Evolutionary conservation across 2,329 filamentous ascomycete species (phyloP), one percentile per base, ranked within the genome.

Genomic region (Microcyclospora tardicrescens): DNA sequence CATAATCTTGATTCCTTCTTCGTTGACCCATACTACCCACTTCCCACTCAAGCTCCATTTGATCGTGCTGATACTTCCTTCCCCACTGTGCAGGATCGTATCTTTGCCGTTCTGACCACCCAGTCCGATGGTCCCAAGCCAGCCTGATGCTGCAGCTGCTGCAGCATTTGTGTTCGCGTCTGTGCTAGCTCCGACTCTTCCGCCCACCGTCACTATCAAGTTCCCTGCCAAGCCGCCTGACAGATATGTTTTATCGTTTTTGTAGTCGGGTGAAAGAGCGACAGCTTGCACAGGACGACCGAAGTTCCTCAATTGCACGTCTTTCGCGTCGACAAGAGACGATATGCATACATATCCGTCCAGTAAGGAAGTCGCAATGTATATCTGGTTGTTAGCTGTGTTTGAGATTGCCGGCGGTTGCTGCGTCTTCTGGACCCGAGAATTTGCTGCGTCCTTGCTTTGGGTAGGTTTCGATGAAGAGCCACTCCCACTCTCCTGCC

Each of bases 1-100:
- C 87, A 96, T 96, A 43, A 98, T 91, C 59, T 95, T 95, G 57
- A 96, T 93, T 3, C 91, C 91, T 53, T 93, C 81, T 61, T 98
- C 91, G 54, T 96, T 98, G 31, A 93, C 72, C 91, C 91, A 98
- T 0, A 79, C 84, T 1, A 95, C 82, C 54, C 87, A 96, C 62
- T 82, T 91, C 1, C 91, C 89, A 0, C 85, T 89, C 31, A 89
- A 59, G 0, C 89, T 96, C 86, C 89, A 98, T 59, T 93, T 89
- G 55, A 98, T 91, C 3, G 79, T 82, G 57, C 77, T 89, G 46
- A 98, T 91, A 2, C 78, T 76, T 3, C 91, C 91, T 63, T 98
- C 93, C 2, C 91, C 91, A 6, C 83, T 85, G 56, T 98, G 91
- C 34, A 96, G 61, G 2, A 95, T 68, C 0, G 77, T 85, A 56